phyloP scores from a whole-genome alignment of 2,329 filamentous ascomycete genomes.

The Fusarium irregulare region DNA sequence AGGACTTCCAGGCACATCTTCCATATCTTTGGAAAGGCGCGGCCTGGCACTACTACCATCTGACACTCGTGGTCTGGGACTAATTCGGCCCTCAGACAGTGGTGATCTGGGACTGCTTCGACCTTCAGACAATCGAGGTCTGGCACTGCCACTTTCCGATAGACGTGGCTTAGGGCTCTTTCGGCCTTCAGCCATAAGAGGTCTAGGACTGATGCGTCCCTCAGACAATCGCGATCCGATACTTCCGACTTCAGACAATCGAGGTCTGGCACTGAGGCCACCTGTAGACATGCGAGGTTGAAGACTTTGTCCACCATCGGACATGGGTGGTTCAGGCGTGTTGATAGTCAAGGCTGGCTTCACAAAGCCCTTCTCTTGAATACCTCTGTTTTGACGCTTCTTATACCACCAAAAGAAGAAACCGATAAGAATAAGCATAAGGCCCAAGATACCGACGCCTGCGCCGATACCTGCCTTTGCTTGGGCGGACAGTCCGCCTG shows the following conservation, averaged over 20 bases:
- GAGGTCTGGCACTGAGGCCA: not conserved
- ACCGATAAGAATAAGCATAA: not conserved
- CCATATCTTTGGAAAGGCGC: not conserved
- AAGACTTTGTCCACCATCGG: not conserved
- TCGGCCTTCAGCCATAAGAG: not conserved
- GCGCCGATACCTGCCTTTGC: slow-evolving; percentile 3
- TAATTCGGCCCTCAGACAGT: not conserved
- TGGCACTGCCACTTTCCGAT: not conserved
- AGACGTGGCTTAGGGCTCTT: not conserved
- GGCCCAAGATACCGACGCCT: not conserved
- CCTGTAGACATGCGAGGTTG: not conserved
- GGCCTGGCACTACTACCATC: not conserved
- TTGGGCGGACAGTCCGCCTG: not conserved
- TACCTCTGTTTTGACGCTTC: not conserved
- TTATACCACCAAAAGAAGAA: not conserved
- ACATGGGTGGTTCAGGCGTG: accelerated
- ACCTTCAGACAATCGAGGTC: not conserved
- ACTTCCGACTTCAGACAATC: not conserved
- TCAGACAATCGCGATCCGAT: not conserved
- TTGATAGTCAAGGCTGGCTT: not conserved
- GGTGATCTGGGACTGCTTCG: not conserved
- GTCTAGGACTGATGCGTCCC: not conserved
- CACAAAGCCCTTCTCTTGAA: not conserved
- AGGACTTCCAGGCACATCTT: not conserved
- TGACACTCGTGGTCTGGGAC: not conserved